These are phyloP conservation scores for Leptomonas pyrrhocoris DNA, from an alignment of 208 protist species.

Conservation along the genomic window DNA sequence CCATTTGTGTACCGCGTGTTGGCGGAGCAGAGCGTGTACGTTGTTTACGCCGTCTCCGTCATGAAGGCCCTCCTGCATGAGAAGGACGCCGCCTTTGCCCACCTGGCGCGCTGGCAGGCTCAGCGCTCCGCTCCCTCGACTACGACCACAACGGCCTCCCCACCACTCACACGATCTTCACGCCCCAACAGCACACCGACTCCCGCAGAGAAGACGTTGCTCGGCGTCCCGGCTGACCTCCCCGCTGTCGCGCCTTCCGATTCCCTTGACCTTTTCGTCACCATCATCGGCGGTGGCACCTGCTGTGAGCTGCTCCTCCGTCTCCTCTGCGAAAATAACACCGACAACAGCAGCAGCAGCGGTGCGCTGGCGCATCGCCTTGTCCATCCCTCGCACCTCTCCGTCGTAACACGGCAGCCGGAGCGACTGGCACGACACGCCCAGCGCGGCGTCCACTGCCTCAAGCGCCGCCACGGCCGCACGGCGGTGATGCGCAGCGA, in stretches of 20 bases:
- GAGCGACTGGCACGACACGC: conserved; percentile 50
- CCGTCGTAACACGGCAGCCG: conserved; percentile 75
- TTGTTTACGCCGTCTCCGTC: conserved; percentile 49
- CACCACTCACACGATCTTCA: no score
- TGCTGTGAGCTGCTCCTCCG: conserved; percentile 41
- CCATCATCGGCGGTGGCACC: conserved; percentile 67
- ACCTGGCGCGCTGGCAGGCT: conserved; percentile 43
- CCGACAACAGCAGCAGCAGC: background rate
- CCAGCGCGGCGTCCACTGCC: conserved; percentile 57
- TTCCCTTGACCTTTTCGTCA: conserved; percentile 55
- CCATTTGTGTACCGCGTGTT: conserved; percentile 63
- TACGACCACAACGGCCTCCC: background rate
- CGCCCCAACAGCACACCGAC: no score
- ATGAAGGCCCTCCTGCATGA: conserved; percentile 60
- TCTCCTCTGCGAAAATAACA: conserved; percentile 9
- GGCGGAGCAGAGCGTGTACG: conserved; percentile 68
- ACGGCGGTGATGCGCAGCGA: conserved; percentile 48
- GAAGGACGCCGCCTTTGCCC: conserved; percentile 50
- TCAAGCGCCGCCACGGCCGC: conserved; percentile 44
- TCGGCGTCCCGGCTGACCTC: conserved; percentile 4
- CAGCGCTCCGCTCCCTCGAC: background rate
- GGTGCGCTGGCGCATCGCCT: conserved; percentile 15
- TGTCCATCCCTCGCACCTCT: conserved; percentile 75
- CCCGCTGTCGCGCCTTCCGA: conserved; percentile 34
- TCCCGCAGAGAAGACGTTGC: no score